Evolutionary conservation across 345 rosid genomes (phyloP).

Genomic region (Cardamine resedifolia): DNA sequence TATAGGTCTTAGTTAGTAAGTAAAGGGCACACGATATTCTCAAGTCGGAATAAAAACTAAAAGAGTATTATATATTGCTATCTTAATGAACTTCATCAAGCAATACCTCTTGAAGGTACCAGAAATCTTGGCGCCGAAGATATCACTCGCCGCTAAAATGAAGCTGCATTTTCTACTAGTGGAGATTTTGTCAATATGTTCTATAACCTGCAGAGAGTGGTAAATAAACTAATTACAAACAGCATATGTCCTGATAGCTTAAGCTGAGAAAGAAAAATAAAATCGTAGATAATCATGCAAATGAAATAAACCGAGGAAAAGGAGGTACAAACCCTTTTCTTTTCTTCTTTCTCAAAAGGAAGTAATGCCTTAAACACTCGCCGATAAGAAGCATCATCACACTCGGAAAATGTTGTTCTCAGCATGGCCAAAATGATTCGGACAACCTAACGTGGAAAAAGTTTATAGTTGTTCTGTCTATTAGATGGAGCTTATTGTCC

Average conservation of each 20-base stretch:
- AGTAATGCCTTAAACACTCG: conserved; percentile 87
- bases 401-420: conserved; percentile 67
- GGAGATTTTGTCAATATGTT: conserved; percentile 75
- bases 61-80: too few relatives aligned
- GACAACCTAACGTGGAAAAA: conserved; percentile 53
- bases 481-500: conserved; percentile 16
- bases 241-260: conserved; percentile 12
- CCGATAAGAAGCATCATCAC: conserved; percentile 79
- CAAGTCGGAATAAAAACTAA: not conserved
- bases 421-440: conserved; percentile 79
- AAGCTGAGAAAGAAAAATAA: conserved; percentile 6
- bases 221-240: not conserved
- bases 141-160: conserved; percentile 72
- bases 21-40: not conserved
- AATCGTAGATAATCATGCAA: conserved; percentile 6
- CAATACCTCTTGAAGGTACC: conserved; percentile 94
- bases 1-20: not conserved
- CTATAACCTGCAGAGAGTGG: conserved; percentile 51
- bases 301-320: conserved; percentile 2
- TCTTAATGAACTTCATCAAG: conserved; percentile 21
- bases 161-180: conserved; percentile 72
- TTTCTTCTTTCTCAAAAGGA: conserved; percentile 83
- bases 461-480: not conserved
- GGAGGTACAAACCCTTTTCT: conserved; percentile 55
- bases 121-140: conserved; percentile 87